Evolutionary conservation across 2,329 filamentous ascomycete genomes (phyloP).

Genomic region (Colletotrichum incanum): DNA sequence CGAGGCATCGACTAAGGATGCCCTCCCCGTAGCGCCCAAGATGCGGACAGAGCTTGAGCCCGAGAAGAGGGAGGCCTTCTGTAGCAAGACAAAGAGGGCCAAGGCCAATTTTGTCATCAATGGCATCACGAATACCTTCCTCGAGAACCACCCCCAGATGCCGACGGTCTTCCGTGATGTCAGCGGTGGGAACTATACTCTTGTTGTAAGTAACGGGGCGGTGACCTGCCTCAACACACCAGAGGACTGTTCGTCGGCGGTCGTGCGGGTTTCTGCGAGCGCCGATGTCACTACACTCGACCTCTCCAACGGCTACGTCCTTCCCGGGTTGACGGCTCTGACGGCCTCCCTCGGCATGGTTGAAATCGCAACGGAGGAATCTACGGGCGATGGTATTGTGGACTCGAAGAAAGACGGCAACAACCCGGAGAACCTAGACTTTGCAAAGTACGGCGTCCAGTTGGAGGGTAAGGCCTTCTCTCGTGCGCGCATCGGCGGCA

Average conservation of each 20-base stretch:
- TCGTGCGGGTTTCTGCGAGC: conserved; percentile 49
- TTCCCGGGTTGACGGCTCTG: conserved; percentile 66
- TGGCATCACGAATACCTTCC: conserved; percentile 56
- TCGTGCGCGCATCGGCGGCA: conserved; percentile 59
- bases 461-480: conserved; percentile 59
- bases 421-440: conserved; percentile 51
- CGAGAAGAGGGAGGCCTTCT: conserved; percentile 48
- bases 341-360: conserved; percentile 63
- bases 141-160: conserved; percentile 46
- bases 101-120: conserved; percentile 53
- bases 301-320: conserved; percentile 63
- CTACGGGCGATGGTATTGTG: conserved; percentile 63
- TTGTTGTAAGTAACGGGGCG: conserved; percentile 59
- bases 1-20: conserved; percentile 4
- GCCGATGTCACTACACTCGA: conserved; percentile 49
- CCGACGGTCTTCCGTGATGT: conserved; percentile 30
- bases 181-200: conserved; percentile 48
- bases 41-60: conserved; percentile 47
- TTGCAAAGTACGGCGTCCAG: conserved; percentile 59
- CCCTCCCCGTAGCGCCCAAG: conserved; percentile 14
- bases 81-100: conserved; percentile 44
- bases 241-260: conserved; percentile 31
- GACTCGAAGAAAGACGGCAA: conserved; percentile 47
- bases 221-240: conserved; percentile 56
- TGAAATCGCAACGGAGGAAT: conserved; percentile 62